Evolutionary conservation across 768 basidiomycete species (phyloP), one percentile per base, ranked within the genome.

Genomic region (Leccinum ochraceum): DNA sequence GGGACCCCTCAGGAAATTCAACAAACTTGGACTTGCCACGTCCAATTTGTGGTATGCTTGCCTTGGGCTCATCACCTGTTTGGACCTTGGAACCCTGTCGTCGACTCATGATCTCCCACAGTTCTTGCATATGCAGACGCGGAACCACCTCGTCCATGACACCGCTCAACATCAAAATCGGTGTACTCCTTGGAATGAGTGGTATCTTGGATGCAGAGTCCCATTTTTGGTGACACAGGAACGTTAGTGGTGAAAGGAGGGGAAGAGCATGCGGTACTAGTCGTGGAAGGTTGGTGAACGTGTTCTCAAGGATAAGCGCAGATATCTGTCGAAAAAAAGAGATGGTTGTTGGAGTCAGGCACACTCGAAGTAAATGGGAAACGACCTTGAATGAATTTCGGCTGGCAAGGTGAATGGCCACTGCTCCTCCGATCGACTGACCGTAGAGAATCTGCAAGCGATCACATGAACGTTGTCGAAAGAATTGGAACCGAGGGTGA

Each of bases 361-460:
- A 16, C n/a, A 17, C 11, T n/a, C 6, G 20, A 28, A 4, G 55
- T 24, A 26, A 4, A 44, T n/a, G 30, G 34, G 17, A 48, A 26
- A 37, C 59, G 60, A 89, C 92, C 67, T 88, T 83, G 20, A 82
- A 74, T 1, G 89, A 83, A 70, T 95, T 95, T 30, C 82, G 80
- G 62, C 87, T 87, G 0, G 92, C 91, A 20, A 96, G 86, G 74
- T 95, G 89, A 52, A 98, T 90, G 13, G 91, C 83, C 4, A 98
- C 95, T 0, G 95, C 95, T 34, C 96, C 96, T 16, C 96, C 96
- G 44, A 97, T 93, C 10, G 86, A 90, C 70, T 92, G 90, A 1
- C 93, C 91, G 65, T 91, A 94, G 0, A 94, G 71, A 57, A 93
- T 80, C 89, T 89, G 53, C 4, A 36, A 52, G 26, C 3, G 24